Evolutionary conservation across 345 rosid species (phyloP).

Genomic region (Syzygium aromaticum): DNA sequence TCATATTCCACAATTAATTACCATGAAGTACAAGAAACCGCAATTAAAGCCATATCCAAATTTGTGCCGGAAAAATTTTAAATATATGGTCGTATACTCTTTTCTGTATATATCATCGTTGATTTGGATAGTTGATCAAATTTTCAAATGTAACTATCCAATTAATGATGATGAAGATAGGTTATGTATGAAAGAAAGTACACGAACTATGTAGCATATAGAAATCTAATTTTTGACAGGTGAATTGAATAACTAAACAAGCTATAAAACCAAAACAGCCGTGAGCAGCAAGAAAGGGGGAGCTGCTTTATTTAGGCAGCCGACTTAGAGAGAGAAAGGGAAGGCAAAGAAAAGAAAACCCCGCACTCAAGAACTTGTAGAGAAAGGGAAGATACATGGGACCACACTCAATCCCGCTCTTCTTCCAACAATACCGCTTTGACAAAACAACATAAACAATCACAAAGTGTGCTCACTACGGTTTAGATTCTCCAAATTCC

Average conservation of each 20-base stretch:
- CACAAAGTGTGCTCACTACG: background rate
- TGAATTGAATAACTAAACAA: background rate
- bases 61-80: background rate
- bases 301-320: background rate
- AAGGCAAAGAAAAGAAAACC: background rate
- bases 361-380: background rate
- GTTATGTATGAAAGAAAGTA: background rate
- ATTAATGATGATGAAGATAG: background rate
- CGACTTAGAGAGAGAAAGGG: background rate
- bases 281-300: slow-evolving; percentile 1
- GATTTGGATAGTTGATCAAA: background rate
- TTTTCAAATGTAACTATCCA: background rate
- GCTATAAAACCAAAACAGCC: background rate
- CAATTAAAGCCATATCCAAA: background rate
- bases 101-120: background rate
- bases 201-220: background rate
- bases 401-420: background rate
- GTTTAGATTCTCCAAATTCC: background rate
- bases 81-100: background rate
- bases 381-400: background rate
- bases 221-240: background rate
- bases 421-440: background rate
- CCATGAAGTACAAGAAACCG: background rate
- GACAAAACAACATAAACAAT: background rate
- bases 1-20: background rate